Conservation (phyloP, 2,329 filamentous ascomycete species). For the Ophiostoma quercus region DNA sequence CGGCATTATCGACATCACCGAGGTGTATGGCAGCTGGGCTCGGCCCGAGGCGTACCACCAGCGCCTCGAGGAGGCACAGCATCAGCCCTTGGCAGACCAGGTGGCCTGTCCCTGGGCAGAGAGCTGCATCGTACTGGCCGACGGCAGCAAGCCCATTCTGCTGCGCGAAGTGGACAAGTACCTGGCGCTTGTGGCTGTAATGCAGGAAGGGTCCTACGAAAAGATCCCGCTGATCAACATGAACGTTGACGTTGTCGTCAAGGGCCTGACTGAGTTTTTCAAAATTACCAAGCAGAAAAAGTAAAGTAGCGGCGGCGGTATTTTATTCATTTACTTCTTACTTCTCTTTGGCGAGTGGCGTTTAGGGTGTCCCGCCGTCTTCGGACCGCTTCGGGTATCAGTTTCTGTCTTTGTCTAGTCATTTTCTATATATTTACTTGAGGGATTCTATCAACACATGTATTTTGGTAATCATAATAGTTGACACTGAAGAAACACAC, state of each 20-base stretch:
- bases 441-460: neutral
- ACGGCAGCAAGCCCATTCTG: constrained; percentile 60
- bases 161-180: constrained; percentile 67
- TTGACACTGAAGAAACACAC: no score
- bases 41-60: constrained; percentile 52
- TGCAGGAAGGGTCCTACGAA: constrained; percentile 78
- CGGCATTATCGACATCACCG: constrained; percentile 93
- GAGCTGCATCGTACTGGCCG: constrained; percentile 62
- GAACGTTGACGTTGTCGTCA: constrained; percentile 77
- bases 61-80: constrained; percentile 56
- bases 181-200: constrained; percentile 75
- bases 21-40: constrained; percentile 79
- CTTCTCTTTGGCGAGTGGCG: neutral
- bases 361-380: neutral
- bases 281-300: constrained; percentile 58
- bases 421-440: neutral
- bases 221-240: constrained; percentile 81
- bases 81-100: constrained; percentile 59
- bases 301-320: constrained; percentile 6
- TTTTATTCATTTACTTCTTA: neutral
- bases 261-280: constrained; percentile 74
- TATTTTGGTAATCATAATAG: neutral
- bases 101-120: constrained; percentile 61
- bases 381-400: neutral
- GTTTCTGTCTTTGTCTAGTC: neutral